Percentiles rank a stretch among this genome's conserved stretches.
phyloP scores from a whole-genome alignment of 202 grass and related monocot species.

The Dendrocalamus latiflorus region DNA sequence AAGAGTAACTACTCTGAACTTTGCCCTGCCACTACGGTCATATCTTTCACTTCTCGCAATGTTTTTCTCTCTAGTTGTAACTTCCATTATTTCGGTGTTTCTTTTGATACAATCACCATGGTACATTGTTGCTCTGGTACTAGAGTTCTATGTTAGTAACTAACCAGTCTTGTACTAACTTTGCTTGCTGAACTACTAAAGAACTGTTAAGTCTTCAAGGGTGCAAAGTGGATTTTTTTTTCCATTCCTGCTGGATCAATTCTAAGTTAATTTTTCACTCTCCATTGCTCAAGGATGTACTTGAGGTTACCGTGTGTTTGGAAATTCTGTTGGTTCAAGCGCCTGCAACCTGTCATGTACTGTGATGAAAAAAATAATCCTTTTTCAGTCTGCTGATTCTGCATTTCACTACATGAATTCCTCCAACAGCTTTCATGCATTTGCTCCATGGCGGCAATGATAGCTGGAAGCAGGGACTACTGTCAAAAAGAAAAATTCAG shows the following conservation, averaged over 20 bases:
- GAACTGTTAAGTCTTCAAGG: neutral
- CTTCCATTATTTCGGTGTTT: neutral
- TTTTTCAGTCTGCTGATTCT: neutral
- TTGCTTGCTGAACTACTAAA: neutral
- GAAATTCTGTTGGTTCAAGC: neutral
- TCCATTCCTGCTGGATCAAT: neutral
- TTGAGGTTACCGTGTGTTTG: neutral
- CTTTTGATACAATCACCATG: neutral
- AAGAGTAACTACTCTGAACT: neutral
- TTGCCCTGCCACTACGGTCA: neutral
- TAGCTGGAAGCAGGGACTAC: slow-evolving; percentile 21
- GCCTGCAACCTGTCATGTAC: neutral
- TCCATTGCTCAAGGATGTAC: neutral
- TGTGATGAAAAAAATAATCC: neutral
- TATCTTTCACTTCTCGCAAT: neutral
- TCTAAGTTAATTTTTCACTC: neutral
- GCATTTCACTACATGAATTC: slow-evolving; percentile 30
- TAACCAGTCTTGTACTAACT: neutral
- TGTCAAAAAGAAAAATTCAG: neutral
- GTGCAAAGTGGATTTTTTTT: neutral
- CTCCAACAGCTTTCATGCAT: slow-evolving; percentile 58
- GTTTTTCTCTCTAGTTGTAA: neutral
- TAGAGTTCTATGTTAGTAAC: neutral
- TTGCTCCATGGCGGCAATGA: slow-evolving; percentile 36
- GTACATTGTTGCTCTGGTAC: neutral